Base-by-base conservation (phyloP, 768 basidiomycete genomes). In the Collybia sp. region DNA sequence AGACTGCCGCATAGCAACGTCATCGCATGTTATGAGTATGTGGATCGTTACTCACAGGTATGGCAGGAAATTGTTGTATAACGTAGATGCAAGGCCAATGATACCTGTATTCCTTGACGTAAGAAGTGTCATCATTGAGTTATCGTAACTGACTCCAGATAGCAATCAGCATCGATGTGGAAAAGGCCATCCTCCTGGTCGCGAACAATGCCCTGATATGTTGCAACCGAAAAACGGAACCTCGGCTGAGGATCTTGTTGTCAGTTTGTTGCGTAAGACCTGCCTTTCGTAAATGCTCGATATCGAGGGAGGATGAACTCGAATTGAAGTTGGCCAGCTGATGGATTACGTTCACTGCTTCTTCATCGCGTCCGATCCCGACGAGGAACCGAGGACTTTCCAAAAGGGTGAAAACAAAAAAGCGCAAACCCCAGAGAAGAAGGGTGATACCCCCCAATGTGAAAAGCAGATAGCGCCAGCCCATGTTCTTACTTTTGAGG, bases 381-480 rank as follows among this genome's bases (percentile, higher is more conserved):
- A 85, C 79, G 35, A 83, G 75, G 58, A 73, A 87, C 49, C 82
- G 80, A 2, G 84, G 85, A 45, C 77, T 79, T 59, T 87, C 83
- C 45, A 78, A 67, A 8, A 87, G 70, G 33, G 70, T 60, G 68
- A 88, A 86, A 32, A 76, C 60, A 60, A 81, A 75, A 65, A 82
- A 80, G 30, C 82, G 79, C 17, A 82, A 53, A 12, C 68, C 48
- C 67, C 75, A 84, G 38, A 83, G 65, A 41, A 79, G n/a, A 43
- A 86, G 63, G 62, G 83, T 85, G 35, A 85, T 56, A 0, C 79
- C 84, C 9, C 85, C 83, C 75, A 87, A 77, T n/a, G 76, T 61
- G 55, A 73, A 83, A 15, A 84, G 64, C 56, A 84, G 79, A 58
- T 85, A 85, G 19, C 85, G 70, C 85, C 85, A 87, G n/a, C 85